Evolutionary conservation across 1,284 basidiomycete genomes (phyloP).

Genomic region (Ceratobasidium sp.): DNA sequence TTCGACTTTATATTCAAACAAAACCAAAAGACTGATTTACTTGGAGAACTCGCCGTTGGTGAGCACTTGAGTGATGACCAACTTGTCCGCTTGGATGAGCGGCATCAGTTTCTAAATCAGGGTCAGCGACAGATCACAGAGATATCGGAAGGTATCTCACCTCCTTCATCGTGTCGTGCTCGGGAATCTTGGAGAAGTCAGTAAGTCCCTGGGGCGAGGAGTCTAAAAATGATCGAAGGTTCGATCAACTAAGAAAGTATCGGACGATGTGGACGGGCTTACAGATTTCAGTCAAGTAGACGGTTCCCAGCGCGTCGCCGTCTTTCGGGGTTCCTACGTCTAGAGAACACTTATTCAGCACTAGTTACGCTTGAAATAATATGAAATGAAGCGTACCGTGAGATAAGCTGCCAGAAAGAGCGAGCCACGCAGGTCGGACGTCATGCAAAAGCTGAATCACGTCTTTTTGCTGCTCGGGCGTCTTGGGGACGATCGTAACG

Average conservation of each 20-base stretch:
- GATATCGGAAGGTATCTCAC: neutral
- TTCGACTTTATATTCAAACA: neutral
- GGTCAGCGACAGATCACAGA: neutral
- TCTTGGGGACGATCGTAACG: constrained; percentile 40
- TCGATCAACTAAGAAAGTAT: neutral
- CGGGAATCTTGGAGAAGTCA: constrained; percentile 31
- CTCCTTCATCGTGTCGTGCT: constrained; percentile 42
- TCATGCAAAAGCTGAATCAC: constrained; percentile 39
- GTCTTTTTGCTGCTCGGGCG: constrained; percentile 40
- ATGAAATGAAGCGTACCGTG: constrained; percentile 5
- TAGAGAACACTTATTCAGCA: neutral
- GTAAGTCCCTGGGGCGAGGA: constrained; percentile 34
- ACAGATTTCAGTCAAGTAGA: constrained; percentile 41
- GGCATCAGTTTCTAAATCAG: constrained; percentile 37
- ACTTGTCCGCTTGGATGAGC: constrained; percentile 34
- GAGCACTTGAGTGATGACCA: constrained; percentile 38
- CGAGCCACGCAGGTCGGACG: constrained; percentile 37
- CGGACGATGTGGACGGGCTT: neutral
- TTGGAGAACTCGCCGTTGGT: constrained; percentile 40
- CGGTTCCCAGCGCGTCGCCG: constrained; percentile 35
- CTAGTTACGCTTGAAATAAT: neutral
- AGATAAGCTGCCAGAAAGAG: constrained; percentile 36
- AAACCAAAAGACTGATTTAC: neutral
- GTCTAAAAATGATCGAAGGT: neutral
- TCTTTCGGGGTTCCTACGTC: constrained; percentile 37